Evolutionary conservation across 495 filamentous ascomycete genomes (phyloP), one percentile per base, ranked within the genome.

Genomic region (Penicillium silybi): DNA sequence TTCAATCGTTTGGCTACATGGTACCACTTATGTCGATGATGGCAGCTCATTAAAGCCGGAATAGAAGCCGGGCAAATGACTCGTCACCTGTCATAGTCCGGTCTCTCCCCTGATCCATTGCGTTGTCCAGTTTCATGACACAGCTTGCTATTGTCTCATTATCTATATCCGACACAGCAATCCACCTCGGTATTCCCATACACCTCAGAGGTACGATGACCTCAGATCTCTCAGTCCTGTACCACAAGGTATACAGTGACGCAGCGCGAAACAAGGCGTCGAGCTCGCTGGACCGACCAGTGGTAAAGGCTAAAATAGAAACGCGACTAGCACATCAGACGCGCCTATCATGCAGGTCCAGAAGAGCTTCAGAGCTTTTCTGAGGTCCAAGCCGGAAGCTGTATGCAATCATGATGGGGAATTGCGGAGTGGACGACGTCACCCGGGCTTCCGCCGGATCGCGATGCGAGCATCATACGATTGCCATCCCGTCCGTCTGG

Each of bases 371-470:
- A 4, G 1, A 0, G 29, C 3, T 3, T 32, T 32, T 13, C 26
- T 23, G 22, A 23, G 2, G 22, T 10, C 26, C n/a, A n/a, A n/a
- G n/a, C 7, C 11, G 9, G 29, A 13, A 32, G 8, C 29, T 32
- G 22, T 23, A 23, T 23, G 29, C 29, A 32, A 4, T 11, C 29
- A 32, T 32, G 29, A 32, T 32, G 29, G 26, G 35, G 19, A 41
- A 39, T 32, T 32, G n/a, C 17, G 32, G 56, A 52, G 44, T 59
- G 51, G 47, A 59, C 44, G 52, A 59, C 56, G 56, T 59, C 56
- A 58, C 56, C 56, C 51, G 44, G 23, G 26, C 7, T 39, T 47
- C 27, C 47, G 48, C 42, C 15, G 20, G 16, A 18, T 42, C 25
- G 17, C 44, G 5, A 51, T 10, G 29, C 29, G 10, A 32, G 13